Conservation (phyloP, 2,329 filamentous ascomycete species). For the Cercospora beticola region DNA sequence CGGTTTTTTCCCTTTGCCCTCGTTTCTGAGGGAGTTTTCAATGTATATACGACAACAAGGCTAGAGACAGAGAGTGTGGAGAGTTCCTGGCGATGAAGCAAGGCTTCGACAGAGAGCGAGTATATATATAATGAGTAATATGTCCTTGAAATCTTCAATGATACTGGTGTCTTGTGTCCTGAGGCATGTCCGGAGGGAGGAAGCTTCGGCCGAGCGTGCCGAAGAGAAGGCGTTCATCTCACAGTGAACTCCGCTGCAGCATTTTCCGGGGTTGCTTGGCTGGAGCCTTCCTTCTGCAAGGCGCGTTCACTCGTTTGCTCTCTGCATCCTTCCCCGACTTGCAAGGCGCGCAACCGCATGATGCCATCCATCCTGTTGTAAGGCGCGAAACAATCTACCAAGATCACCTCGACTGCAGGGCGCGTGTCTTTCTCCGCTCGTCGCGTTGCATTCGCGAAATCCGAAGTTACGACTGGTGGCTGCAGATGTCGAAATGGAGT, state of each 20-base stretch:
- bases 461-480: not conserved
- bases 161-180: not conserved
- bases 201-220: not conserved
- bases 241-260: not conserved
- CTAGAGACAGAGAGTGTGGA: constrained; percentile 8
- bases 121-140: constrained; percentile 21
- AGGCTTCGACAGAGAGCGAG: not conserved
- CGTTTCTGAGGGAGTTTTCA: too few species aligned
- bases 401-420: not conserved
- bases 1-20: not conserved
- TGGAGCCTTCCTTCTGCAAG: not conserved
- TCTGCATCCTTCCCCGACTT: not conserved
- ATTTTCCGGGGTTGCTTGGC: not conserved
- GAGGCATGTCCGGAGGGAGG: not conserved
- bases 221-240: not conserved
- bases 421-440: not conserved
- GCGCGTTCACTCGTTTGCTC: not conserved
- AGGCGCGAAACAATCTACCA: not conserved
- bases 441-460: not conserved
- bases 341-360: not conserved
- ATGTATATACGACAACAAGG: constrained; percentile 14
- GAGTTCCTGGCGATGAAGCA: not conserved
- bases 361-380: not conserved
- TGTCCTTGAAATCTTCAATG: not conserved
- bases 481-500: constrained; percentile 5